A percentile compares a stretch with the other conserved stretches of the same genome.
Evolutionary conservation across 352 stramenopile species (phyloP).

Genomic region (Pythium folliculosum): DNA sequence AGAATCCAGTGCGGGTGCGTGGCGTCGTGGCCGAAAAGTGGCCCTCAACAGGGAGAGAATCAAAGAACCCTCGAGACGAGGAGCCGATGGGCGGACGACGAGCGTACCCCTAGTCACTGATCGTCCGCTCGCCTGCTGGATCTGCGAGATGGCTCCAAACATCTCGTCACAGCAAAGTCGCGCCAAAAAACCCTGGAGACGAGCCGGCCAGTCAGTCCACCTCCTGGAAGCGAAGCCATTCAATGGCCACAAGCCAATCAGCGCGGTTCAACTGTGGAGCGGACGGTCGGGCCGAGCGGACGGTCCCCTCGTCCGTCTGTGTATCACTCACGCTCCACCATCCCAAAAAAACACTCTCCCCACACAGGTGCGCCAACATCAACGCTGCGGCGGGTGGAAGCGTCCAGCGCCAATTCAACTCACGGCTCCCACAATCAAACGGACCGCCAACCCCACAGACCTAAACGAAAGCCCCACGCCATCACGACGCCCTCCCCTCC

Average conservation of each 20-base stretch:
- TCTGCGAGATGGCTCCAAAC: conserved; percentile 27
- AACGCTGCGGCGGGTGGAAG: conserved; percentile 27
- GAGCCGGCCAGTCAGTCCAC: conserved; percentile 22
- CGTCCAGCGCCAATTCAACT: conserved; percentile 29
- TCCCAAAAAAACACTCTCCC: conserved; percentile 35
- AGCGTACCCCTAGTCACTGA: conserved; percentile 28
- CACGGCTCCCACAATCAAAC: conserved; percentile 28
- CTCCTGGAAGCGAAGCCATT: conserved; percentile 14
- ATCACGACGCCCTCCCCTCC: conserved; percentile 5
- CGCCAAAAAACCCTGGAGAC: conserved; percentile 17
- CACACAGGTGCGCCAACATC: conserved; percentile 25
- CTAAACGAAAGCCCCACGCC: conserved; percentile 3
- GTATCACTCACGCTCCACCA: conserved; percentile 28
- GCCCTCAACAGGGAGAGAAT: conserved; percentile 10
- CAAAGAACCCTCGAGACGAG: conserved; percentile 10
- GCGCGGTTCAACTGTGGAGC: conserved; percentile 21
- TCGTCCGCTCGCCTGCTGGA: conserved; percentile 12
- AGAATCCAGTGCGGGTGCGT: conserved; percentile 22
- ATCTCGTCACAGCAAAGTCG: conserved; percentile 3
- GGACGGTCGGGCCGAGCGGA: conserved; percentile 20
- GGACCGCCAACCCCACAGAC: conserved; percentile 20
- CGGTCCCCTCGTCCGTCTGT: background rate
- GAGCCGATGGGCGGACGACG: conserved; percentile 10
- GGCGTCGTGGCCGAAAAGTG: conserved; percentile 8
- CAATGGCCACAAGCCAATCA: conserved; percentile 17